Evolutionary conservation across 1,284 basidiomycete species (phyloP), one percentile per base, ranked within the genome.

Genomic region (Inonotus hispidus): DNA sequence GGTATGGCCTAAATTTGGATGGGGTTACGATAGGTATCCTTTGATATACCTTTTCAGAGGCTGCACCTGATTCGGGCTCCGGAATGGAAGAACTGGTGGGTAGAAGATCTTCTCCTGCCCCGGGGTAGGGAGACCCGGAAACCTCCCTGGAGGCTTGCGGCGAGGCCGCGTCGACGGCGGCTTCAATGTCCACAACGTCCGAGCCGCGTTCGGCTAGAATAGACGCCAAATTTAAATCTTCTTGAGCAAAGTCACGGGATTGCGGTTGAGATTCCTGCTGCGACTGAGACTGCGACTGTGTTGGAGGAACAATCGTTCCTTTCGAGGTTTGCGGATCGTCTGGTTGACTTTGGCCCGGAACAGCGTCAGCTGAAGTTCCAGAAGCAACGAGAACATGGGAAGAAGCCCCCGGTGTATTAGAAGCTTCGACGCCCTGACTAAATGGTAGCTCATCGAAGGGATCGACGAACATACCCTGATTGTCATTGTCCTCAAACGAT

Each of bases 1-100:
- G 46, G 53, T 57, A 55, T 8, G 62, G 62, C 25, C 32, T 49
- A 56, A 65, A 65, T 43, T 61, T 63, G 14, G 64, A 65, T n/a
- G 64, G 64, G 10, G 59, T 50, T 8, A 65, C 32, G 11, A 56
- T 19, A 16, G 62, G 64, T 41, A 65, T 61, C 29, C 50, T 56
- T 45, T 55, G 55, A 14, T 61, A 45, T 25, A 35, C n/a, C 45
- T 60, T 63, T n/a, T 4, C 27, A 6, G 52, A 29, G 43, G 16
- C 29, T 7, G 39, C n/a, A 46, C 50, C 54, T 16, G 53, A 39
- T 29, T 45, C 58, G 21, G 49, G 52, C 11, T 43, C 29, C 27
- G 50, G 21, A 3, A 59, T n/a, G 14, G 57, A 50, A 7, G 27
- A 37, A n/a, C 35, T 32, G 19, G 25, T n/a, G 16, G 50, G 16